phyloP scores from a whole-genome alignment of 495 filamentous ascomycete species.

The Aspergillus cavernicola region DNA sequence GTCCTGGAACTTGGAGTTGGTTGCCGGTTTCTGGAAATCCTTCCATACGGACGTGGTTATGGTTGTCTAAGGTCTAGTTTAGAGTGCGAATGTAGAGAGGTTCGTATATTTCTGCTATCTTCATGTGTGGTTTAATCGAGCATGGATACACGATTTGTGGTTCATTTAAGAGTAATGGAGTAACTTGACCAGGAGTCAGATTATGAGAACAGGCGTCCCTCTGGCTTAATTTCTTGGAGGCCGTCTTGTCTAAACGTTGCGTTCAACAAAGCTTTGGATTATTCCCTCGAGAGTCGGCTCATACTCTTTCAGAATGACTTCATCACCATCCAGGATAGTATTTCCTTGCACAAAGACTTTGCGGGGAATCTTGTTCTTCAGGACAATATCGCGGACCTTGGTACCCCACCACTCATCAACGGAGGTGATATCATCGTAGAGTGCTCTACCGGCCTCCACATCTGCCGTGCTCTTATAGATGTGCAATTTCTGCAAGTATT shows the following conservation, averaged over 20 bases:
- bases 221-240: neutral
- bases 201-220: too few relatives aligned
- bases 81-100: too few relatives aligned
- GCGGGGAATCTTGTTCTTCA: slow-evolving; percentile 82
- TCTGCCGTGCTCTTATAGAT: slow-evolving; percentile 92
- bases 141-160: too few relatives aligned
- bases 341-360: slow-evolving; percentile 98
- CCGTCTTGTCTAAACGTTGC: slow-evolving; percentile 47
- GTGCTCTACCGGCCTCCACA: slow-evolving; percentile 62
- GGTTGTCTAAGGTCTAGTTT: too few relatives aligned
- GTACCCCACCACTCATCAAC: slow-evolving; percentile 79
- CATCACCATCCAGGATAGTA: slow-evolving; percentile 69
- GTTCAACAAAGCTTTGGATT: slow-evolving; percentile 87
- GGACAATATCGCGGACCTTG: slow-evolving; percentile 71
- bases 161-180: too few relatives aligned
- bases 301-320: slow-evolving; percentile 83
- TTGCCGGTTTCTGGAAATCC: too few relatives aligned
- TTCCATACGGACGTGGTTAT: too few relatives aligned
- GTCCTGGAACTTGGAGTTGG: too few relatives aligned
- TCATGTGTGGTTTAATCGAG: too few relatives aligned
- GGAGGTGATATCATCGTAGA: slow-evolving; percentile 79
- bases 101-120: too few relatives aligned
- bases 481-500: slow-evolving; percentile 88
- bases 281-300: slow-evolving; percentile 80
- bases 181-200: too few relatives aligned